phyloP scores from a whole-genome alignment of 2,329 filamentous ascomycete species.

The Alternaria sp. region DNA sequence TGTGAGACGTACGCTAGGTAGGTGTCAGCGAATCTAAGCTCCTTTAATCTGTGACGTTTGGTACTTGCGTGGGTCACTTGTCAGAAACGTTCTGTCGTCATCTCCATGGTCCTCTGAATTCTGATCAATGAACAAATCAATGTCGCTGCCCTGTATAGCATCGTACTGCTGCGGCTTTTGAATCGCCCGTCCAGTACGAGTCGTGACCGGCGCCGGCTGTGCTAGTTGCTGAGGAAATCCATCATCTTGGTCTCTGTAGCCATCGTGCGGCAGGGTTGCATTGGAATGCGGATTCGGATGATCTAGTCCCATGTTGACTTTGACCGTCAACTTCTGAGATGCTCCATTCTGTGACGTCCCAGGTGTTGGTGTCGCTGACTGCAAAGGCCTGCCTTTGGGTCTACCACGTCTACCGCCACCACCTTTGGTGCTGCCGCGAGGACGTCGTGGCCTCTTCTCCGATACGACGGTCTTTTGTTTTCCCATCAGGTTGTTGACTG shows the following conservation, averaged over 20 bases:
- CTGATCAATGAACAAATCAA: slow-evolving; percentile 1
- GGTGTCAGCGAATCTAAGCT: not conserved
- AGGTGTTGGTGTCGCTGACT: slow-evolving; percentile 3
- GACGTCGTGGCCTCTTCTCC: not conserved
- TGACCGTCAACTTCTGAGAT: not conserved
- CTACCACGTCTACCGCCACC: not conserved
- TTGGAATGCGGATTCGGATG: not conserved
- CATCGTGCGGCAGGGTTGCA: not conserved
- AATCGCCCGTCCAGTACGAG: slow-evolving; percentile 11
- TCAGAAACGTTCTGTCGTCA: not conserved
- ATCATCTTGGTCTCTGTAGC: not conserved
- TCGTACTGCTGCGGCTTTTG: slow-evolving; percentile 1
- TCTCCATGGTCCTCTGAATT: not conserved
- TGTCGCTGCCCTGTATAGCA: slow-evolving; percentile 6
- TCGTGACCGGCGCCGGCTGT: not conserved
- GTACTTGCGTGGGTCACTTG: slow-evolving; percentile 2
- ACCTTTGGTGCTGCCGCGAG: not conserved
- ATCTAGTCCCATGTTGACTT: not conserved
- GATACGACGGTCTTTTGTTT: not conserved
- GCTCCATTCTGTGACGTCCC: not conserved
- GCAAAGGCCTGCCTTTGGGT: not conserved
- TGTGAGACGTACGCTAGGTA: not conserved
- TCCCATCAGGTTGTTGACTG: not conserved
- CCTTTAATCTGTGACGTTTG: not conserved
- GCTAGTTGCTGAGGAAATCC: not conserved